Evolutionary conservation across 768 basidiomycete genomes (phyloP).

Genomic region (Amanita brunnescens): DNA sequence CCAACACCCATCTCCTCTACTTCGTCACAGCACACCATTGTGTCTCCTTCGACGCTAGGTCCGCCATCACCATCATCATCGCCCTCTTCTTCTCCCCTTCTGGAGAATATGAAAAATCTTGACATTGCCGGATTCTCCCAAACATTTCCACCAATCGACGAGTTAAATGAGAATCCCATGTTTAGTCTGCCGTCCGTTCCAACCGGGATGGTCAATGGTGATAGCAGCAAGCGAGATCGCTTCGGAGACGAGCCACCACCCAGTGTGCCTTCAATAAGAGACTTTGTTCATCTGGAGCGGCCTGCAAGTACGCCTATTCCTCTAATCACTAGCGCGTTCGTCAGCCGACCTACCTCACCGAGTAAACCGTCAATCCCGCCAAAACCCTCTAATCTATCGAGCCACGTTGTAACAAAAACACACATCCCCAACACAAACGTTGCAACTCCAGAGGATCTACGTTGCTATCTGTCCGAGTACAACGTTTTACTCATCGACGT

Average conservation of each 20-base stretch:
- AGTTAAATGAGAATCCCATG: conserved; percentile 50
- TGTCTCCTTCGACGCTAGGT: conserved; percentile 62
- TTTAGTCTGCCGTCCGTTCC: conserved; percentile 43
- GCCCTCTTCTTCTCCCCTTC: conserved; percentile 52
- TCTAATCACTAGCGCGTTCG: conserved; percentile 43
- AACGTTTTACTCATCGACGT: conserved; percentile 78
- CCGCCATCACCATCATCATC: conserved; percentile 72
- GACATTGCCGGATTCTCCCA: conserved; percentile 51
- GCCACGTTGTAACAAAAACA: conserved; percentile 20
- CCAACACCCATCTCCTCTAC: conserved; percentile 25
- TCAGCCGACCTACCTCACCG: conserved; percentile 59
- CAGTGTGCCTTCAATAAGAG: conserved; percentile 24
- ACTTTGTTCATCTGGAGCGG: conserved; percentile 39
- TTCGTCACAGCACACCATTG: conserved; percentile 54
- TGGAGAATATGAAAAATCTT: conserved; percentile 21
- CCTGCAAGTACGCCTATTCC: conserved; percentile 68
- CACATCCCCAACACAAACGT: conserved; percentile 50
- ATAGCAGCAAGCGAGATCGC: conserved; percentile 14
- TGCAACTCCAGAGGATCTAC: conserved; percentile 50
- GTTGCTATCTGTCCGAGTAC: conserved; percentile 45
- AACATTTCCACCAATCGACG: conserved; percentile 71
- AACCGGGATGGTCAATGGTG: conserved; percentile 26
- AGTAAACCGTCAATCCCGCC: conserved; percentile 23
- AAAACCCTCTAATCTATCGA: conserved; percentile 25
- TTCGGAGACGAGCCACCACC: conserved; percentile 22